Evolutionary conservation across 805 yeast genomes (phyloP).

Genomic region (Kodamaea hsintzibuensis): DNA sequence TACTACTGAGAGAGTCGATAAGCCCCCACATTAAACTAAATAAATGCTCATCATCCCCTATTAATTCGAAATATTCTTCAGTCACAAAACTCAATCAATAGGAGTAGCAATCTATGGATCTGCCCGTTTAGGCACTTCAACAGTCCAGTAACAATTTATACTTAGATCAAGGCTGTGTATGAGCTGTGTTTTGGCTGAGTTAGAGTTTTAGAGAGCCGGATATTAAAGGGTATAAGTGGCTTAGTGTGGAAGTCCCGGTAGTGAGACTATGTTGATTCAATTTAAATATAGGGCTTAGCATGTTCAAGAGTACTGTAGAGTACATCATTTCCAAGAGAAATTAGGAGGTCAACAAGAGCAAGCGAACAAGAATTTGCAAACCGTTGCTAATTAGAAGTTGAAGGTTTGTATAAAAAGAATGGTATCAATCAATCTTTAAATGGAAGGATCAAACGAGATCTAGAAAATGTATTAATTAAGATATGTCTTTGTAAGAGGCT

Average conservation of each 20-base stretch:
- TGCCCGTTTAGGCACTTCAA: not conserved
- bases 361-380: not conserved
- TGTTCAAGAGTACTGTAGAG: too few relatives aligned
- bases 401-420: not conserved
- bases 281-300: too few relatives aligned
- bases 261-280: too few relatives aligned
- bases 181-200: too few relatives aligned
- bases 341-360: too few relatives aligned
- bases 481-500: not conserved
- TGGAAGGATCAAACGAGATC: not conserved
- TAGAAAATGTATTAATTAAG: not conserved
- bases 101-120: not conserved
- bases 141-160: not conserved
- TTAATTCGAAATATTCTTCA: too few relatives aligned
- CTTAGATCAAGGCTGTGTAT: not conserved
- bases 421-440: not conserved
- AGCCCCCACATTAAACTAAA: too few relatives aligned
- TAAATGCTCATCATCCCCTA: too few relatives aligned
- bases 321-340: too few relatives aligned
- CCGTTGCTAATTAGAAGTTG: not conserved
- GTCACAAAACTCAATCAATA: not conserved
- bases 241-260: not conserved
- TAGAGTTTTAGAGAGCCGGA: not conserved
- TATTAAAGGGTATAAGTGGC: not conserved
- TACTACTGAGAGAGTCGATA: too few relatives aligned